phyloP scores from a whole-genome alignment of 805 yeast genomes.

The Kurtzmaniella fragi region DNA sequence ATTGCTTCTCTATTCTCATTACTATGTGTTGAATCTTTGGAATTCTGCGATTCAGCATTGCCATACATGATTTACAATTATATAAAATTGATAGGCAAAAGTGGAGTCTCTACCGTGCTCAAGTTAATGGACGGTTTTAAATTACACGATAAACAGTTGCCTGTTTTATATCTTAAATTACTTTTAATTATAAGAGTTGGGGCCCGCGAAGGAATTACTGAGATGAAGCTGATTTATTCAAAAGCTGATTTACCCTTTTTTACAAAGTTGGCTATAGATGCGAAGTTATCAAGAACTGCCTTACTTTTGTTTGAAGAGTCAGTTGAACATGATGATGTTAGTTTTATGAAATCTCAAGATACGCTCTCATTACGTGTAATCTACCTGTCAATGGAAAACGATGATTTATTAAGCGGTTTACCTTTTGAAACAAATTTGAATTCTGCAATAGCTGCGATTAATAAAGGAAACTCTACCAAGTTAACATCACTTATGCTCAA shows the following conservation, averaged over 20 bases:
- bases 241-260: conserved; percentile 22
- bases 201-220: conserved; percentile 19
- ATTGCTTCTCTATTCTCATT: conserved; percentile 27
- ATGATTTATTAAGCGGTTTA: conserved; percentile 61
- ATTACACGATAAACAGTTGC: neutral
- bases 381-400: conserved; percentile 53
- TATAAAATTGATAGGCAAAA: conserved; percentile 10
- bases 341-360: conserved; percentile 1
- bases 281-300: conserved; percentile 36
- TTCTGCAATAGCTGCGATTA: conserved; percentile 43
- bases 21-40: conserved; percentile 15
- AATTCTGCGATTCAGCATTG: conserved; percentile 12
- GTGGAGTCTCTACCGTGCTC: conserved; percentile 6
- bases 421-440: conserved; percentile 53
- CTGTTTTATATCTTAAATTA: conserved; percentile 15
- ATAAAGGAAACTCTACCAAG: conserved; percentile 23
- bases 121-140: neutral
- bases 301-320: conserved; percentile 47
- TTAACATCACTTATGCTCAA: conserved; percentile 37
- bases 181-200: conserved; percentile 37
- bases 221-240: conserved; percentile 23
- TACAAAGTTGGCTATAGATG: conserved; percentile 25
- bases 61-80: conserved; percentile 24
- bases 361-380: conserved; percentile 22
- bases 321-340: conserved; percentile 9